A percentile compares a stretch with the other conserved stretches of the same genome.
Evolutionary conservation across 441 rosid species (phyloP).

Genomic region (Aquilaria agallochum): DNA sequence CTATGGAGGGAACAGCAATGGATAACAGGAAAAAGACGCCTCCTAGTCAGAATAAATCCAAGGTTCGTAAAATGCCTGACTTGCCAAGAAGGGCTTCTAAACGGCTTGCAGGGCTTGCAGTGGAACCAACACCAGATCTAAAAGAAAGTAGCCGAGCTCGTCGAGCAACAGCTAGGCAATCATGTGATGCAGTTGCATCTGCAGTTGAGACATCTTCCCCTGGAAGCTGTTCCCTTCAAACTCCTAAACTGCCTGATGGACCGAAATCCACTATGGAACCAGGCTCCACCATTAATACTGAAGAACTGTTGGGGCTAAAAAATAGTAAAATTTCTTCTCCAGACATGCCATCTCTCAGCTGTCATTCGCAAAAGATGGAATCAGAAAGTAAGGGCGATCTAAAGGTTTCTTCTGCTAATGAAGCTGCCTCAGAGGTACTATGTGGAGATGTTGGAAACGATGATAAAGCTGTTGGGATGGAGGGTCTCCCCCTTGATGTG

Average conservation of each 20-base stretch:
- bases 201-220: slow-evolving; percentile 15
- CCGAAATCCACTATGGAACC: slow-evolving; percentile 13
- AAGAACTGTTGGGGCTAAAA: slow-evolving; percentile 6
- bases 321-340: slow-evolving; percentile 20
- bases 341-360: slow-evolving; percentile 13
- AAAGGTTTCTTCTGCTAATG: slow-evolving; percentile 10
- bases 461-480: slow-evolving; percentile 22
- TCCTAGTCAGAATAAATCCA: slow-evolving; percentile 24
- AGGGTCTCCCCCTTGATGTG: slow-evolving; percentile 31
- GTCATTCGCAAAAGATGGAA: slow-evolving; percentile 18
- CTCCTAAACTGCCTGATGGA: slow-evolving; percentile 10
- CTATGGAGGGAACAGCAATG: slow-evolving; percentile 17
- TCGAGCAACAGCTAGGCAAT: slow-evolving; percentile 22
- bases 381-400: slow-evolving; percentile 13
- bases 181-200: slow-evolving; percentile 20
- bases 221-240: slow-evolving; percentile 1
- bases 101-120: slow-evolving; percentile 82
- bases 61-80: slow-evolving; percentile 31
- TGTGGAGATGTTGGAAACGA: slow-evolving; percentile 15
- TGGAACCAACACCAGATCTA: slow-evolving; percentile 59
- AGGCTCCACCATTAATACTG: slow-evolving; percentile 13
- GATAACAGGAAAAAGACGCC: slow-evolving; percentile 29
- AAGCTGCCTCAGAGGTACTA: slow-evolving; percentile 10
- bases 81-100: slow-evolving; percentile 73
- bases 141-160: slow-evolving; percentile 38